Evolutionary conservation across 169 alveolate genomes (phyloP).

Genomic region (Cryptosporidium bovis): DNA sequence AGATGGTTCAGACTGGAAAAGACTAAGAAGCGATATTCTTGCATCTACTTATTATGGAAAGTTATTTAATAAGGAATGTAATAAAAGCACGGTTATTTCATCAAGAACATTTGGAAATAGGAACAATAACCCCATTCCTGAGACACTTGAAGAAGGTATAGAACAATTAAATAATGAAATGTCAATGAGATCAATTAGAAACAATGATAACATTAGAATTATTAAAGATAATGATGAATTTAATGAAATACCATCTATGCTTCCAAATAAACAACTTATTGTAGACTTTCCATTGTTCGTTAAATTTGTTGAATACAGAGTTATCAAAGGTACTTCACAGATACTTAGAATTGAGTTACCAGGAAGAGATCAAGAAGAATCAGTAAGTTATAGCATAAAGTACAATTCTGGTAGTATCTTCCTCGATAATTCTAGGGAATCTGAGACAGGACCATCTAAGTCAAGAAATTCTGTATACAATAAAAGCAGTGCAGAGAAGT

Average conservation of each 20-base stretch:
- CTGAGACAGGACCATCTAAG: background rate
- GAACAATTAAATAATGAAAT: slow-evolving; percentile 25
- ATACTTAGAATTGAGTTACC: slow-evolving; percentile 39
- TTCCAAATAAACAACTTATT: background rate
- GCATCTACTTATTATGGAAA: slow-evolving; percentile 48
- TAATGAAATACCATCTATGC: background rate
- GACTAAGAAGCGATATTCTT: slow-evolving; percentile 54
- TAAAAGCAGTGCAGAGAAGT: background rate
- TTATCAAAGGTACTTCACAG: slow-evolving; percentile 64
- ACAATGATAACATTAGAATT: background rate
- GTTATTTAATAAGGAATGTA: slow-evolving; percentile 2
- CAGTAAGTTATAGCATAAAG: slow-evolving; percentile 7
- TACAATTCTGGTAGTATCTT: slow-evolving; percentile 22
- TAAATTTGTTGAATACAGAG: slow-evolving; percentile 50
- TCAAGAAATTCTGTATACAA: background rate
- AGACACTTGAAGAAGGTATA: slow-evolving; percentile 57
- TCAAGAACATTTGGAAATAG: background rate
- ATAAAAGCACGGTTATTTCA: too few species aligned
- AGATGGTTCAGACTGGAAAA: slow-evolving; percentile 54
- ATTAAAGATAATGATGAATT: slow-evolving; percentile 9
- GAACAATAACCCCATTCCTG: slow-evolving; percentile 22
- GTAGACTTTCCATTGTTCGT: slow-evolving; percentile 58
- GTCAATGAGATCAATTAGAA: slow-evolving; percentile 26
- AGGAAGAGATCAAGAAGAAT: slow-evolving; percentile 55
- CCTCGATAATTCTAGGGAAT: slow-evolving; percentile 7